A percentile compares a stretch with the other conserved stretches of the same genome.
Conservation (phyloP, 352 stramenopile species). For the Thalassiosira ordinaria region DNA sequence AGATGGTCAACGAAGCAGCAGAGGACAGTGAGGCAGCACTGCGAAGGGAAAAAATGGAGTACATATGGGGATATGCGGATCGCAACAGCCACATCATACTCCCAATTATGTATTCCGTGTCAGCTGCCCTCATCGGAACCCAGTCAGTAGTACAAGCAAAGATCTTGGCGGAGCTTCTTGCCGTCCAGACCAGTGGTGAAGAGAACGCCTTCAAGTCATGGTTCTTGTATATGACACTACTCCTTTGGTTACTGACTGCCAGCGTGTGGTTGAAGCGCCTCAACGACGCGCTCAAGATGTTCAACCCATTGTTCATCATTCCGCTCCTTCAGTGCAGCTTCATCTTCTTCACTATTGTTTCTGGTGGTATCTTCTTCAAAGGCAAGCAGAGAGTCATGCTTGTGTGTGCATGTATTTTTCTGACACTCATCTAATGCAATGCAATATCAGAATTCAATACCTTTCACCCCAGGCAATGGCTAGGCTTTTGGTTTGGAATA, state of each 20-base stretch:
- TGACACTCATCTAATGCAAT: no score
- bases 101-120: conserved; percentile 54
- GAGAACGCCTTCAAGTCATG: conserved; percentile 62
- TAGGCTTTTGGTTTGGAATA: conserved; percentile 63
- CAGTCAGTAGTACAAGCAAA: conserved; percentile 66
- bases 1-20: conserved; percentile 35
- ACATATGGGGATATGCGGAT: no score
- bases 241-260: conserved; percentile 57
- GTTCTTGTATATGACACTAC: conserved; percentile 64
- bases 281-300: conserved; percentile 56
- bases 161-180: conserved; percentile 56
- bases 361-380: conserved; percentile 67
- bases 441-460: conserved; percentile 61
- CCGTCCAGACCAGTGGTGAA: conserved; percentile 41
- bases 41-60: no score
- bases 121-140: conserved; percentile 60
- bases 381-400: no score
- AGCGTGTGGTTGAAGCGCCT: conserved; percentile 58
- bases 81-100: conserved; percentile 50
- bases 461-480: conserved; percentile 57
- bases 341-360: conserved; percentile 71
- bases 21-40: no score
- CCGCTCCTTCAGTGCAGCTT: conserved; percentile 67
- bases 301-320: conserved; percentile 73
- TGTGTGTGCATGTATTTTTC: no score